Base-by-base conservation (phyloP, 192 early-diverging fungal species). In the Coemansia sp. region DNA sequence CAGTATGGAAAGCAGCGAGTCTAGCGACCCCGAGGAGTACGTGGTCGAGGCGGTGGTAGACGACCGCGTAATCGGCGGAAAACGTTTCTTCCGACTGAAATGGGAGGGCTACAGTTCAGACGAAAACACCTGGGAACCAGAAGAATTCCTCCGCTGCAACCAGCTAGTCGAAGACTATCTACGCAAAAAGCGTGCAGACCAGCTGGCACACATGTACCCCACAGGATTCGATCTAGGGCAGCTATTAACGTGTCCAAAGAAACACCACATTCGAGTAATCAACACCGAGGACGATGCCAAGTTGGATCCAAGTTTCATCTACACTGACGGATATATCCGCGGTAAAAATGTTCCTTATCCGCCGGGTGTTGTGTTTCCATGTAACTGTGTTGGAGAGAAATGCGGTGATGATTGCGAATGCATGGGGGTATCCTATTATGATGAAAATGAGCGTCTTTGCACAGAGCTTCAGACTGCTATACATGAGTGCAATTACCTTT, bases 91-190 rank as follows among this genome's bases (percentile, higher is more conserved):
- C 38, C 15, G 32, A 9, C 43, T 75, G 29, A 75, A 67, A 19
- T 75, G 72, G 72, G 56, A 61, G 37, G 65, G 60, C 0, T 75
- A 75, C 44, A 23, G 13, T 4, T 1, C 28, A 2, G 52, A 59
- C 4, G 50, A 53, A 10, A 66, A 75, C 61, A 64, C 65, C 3
- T 75, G 72, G 72, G 72, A 75, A 52, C 72, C 73, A 13, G 49
- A 54, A 23, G 61, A 57, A 10, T 26, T 70, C 47, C 48, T 70
- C 19, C 34, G 49, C 23, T 74, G 72, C 45, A 37, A 35, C 0
- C 43, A 36, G 1, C 44, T 74, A n/a, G 18, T 62, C 2, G 38
- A 46, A 2, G 32, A 20, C 11, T 74, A 66, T 49, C 28, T 15
- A 11, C 10, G 22, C 11, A 20, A 32, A 30, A 65, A 66, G 50